Base-by-base conservation (phyloP, 2,329 filamentous ascomycete genomes). In the Shiraia bambusicola region DNA sequence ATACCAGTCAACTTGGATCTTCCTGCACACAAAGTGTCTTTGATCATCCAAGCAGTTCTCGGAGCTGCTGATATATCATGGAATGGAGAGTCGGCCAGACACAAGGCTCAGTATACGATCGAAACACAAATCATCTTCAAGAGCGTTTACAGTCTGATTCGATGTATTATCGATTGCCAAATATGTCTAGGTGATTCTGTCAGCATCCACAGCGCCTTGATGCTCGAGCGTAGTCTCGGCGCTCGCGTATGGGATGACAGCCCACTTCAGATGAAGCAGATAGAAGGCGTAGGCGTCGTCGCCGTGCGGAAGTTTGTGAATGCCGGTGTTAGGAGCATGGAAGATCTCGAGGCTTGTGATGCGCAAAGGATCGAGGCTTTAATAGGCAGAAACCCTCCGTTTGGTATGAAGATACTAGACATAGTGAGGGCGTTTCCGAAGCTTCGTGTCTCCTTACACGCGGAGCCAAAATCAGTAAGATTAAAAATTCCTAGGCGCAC, bases 221-320 rank as follows among this genome's bases (percentile, higher is more conserved):
- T 92, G 58, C 77, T 97, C 5, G 79, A 86, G 34, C 79, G 92
- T 42, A 89, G 88, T 50, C 71, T 97, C 37, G 79, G 81, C 15
- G 87, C 90, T 2, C 80, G 79, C 45, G 77, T 77, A 1, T 95
- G 91, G 93, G 93, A 98, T 58, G 83, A 86, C 25, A 87, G 83
- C 2, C 81, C 87, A 0, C 75, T 86, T 15, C 87, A 96, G 53
- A 78, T 98, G 59, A 86, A 86, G 46, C 92, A 97, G 64, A 77
- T 98, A 2, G 82, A 87, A 0, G 80, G 83, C 2, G 80, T 97
- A 47, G 93, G 93, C 0, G 74, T 82, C 4, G 87, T 84, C 1
- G 79, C 81, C n/a, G 82, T 88, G 50, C 79, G 85, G 27, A 93
- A 87, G 63, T 76, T 97, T 30, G 78, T 82, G 3, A 76, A 78